Conservation (phyloP, 208 protist species). For the Porcisia deanei region DNA sequence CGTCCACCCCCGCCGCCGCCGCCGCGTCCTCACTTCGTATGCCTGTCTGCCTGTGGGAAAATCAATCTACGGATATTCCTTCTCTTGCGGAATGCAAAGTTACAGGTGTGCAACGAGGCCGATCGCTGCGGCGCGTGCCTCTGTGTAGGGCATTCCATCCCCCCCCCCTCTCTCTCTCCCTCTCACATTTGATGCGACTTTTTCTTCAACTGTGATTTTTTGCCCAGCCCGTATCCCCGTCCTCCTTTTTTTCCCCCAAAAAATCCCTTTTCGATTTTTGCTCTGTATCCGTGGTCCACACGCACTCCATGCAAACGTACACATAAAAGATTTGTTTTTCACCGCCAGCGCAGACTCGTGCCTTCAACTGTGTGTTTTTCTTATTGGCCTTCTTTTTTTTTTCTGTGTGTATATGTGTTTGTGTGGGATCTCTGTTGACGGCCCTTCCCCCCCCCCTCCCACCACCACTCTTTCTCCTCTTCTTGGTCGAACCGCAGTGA, state of each 20-base stretch:
- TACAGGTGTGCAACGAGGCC: too few species aligned
- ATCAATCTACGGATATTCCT: too few species aligned
- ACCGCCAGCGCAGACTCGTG: not conserved
- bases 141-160: not conserved
- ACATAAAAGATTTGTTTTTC: not conserved
- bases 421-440: not conserved
- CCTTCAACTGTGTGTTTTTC: not conserved
- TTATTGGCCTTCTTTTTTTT: not conserved
- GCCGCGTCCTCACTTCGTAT: too few species aligned
- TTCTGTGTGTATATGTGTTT: too few species aligned
- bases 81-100: too few species aligned
- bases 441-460: not conserved
- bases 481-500: not conserved
- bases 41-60: too few species aligned
- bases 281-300: not conserved
- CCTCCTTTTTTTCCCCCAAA: too few species aligned
- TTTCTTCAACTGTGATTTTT: not conserved
- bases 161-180: too few species aligned
- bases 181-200: not conserved
- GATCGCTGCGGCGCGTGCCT: not conserved
- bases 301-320: not conserved
- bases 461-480: not conserved
- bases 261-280: not conserved
- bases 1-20: too few species aligned
- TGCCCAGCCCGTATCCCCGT: not conserved